phyloP scores from a whole-genome alignment of 1,284 basidiomycete species.

The Marasmius fiardii region DNA sequence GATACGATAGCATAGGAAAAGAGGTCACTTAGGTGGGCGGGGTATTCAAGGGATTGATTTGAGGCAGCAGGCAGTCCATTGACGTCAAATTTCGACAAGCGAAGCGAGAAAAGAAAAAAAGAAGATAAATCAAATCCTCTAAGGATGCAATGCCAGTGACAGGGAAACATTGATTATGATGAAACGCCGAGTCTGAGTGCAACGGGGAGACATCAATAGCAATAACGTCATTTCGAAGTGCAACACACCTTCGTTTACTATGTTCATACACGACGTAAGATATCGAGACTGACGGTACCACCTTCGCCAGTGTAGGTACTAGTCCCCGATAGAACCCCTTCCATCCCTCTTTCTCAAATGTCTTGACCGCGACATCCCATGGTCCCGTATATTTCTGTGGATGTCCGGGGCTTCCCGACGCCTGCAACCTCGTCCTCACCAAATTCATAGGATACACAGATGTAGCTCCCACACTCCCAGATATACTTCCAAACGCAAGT shows the following conservation, averaged over 20 bases:
- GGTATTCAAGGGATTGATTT: no score
- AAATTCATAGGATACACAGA: slow-evolving; percentile 93
- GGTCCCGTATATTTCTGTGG: slow-evolving; percentile 88
- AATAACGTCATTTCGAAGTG: not conserved
- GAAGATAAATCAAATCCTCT: no score
- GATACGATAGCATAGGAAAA: no score
- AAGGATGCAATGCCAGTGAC: not conserved
- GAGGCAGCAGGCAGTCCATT: no score
- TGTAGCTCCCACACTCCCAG: slow-evolving; percentile 89
- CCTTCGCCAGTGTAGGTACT: slow-evolving; percentile 90
- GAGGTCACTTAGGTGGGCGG: no score
- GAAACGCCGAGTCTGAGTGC: slow-evolving; percentile 37
- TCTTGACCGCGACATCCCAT: slow-evolving; percentile 81
- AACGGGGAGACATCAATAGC: not conserved
- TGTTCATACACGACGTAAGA: slow-evolving; percentile 90
- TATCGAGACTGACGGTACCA: slow-evolving; percentile 92
- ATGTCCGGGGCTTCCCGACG: slow-evolving; percentile 91
- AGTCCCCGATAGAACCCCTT: slow-evolving; percentile 94
- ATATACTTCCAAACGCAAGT: slow-evolving; percentile 85
- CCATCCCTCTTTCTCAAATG: slow-evolving; percentile 87
- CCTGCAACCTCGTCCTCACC: slow-evolving; percentile 92
- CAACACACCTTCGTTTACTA: slow-evolving; percentile 67
- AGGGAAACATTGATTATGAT: not conserved
- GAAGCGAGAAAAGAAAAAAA: no score
- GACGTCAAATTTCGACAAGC: no score